These are phyloP conservation scores for Venustampulla echinocandica DNA, from an alignment of 495 filamentous ascomycete genomes.

Conservation along the genomic window DNA sequence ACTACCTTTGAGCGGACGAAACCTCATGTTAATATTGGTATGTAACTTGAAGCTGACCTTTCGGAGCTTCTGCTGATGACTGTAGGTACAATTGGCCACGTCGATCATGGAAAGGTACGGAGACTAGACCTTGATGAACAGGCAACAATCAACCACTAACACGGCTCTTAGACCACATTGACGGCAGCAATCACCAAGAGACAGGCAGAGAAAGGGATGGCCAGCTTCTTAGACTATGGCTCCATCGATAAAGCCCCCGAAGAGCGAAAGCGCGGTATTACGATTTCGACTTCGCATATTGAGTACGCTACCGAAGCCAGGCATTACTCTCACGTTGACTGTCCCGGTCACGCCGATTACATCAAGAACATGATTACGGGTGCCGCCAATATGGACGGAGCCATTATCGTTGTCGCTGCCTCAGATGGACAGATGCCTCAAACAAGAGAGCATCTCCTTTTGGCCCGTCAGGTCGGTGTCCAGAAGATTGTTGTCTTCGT, in stretches of 20 bases:
- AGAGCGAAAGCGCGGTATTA: conserved; percentile 99
- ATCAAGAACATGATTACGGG: conserved; percentile 99
- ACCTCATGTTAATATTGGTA: conserved; percentile 97
- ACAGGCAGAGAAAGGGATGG: conserved; percentile 86
- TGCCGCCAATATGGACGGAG: conserved; percentile 99
- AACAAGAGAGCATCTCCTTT: conserved; percentile 94
- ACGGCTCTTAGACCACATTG: conserved; percentile 67
- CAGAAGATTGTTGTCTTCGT: conserved; percentile 98
- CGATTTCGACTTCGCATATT: conserved; percentile 95
- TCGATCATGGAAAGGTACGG: conserved; percentile 95
- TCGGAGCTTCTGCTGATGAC: conserved; percentile 6
- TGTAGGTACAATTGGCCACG: conserved; percentile 92
- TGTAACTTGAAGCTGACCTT: conserved; percentile 15
- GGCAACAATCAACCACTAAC: conserved; percentile 12
- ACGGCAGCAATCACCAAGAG: conserved; percentile 98
- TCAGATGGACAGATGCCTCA: conserved; percentile 99
- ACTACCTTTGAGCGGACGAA: conserved; percentile 81
- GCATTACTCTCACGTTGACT: conserved; percentile 99
- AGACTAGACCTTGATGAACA: neutral
- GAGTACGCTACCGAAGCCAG: conserved; percentile 87
- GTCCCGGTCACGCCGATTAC: conserved; percentile 99
- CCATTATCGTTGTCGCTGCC: conserved; percentile 96
- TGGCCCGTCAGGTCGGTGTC: conserved; percentile 95
- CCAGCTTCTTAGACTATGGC: conserved; percentile 91
- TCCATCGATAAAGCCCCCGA: conserved; percentile 98